Percentiles rank a stretch among this genome's conserved stretches.
Evolutionary conservation across 2,329 filamentous ascomycete genomes (phyloP).

Genomic region (Alternaria panax): DNA sequence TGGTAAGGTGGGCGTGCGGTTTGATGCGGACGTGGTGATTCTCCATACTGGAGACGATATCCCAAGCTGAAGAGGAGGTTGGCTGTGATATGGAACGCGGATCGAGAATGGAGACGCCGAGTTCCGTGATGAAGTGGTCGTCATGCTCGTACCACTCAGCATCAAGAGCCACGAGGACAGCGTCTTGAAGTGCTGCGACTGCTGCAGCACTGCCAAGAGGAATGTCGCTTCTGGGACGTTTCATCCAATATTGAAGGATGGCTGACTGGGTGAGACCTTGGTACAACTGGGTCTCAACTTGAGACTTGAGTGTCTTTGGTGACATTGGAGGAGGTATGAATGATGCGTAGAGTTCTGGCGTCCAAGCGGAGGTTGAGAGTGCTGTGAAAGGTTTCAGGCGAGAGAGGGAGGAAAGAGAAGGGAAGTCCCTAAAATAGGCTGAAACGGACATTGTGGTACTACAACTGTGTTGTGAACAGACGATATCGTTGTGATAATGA

Average conservation of each 20-base stretch:
- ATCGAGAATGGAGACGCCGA: constrained; percentile 22
- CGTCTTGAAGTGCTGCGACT: constrained; percentile 5
- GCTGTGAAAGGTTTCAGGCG: neutral
- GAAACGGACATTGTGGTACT: neutral
- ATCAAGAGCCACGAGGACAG: constrained; percentile 24
- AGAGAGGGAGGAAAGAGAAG: neutral
- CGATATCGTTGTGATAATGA: neutral
- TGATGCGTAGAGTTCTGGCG: neutral
- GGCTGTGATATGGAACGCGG: neutral
- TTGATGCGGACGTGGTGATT: constrained; percentile 25
- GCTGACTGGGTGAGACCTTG: constrained; percentile 3
- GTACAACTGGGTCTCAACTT: neutral
- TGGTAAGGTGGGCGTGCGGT: constrained; percentile 23
- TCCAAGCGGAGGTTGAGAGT: neutral
- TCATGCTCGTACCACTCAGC: constrained; percentile 29
- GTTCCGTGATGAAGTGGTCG: constrained; percentile 20
- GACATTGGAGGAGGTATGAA: neutral
- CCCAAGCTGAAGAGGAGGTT: constrained; percentile 1
- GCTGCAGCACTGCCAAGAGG: neutral
- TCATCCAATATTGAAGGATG: constrained; percentile 8
- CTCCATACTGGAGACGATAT: neutral
- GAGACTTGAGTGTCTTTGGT: neutral
- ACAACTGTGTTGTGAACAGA: neutral
- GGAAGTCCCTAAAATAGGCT: neutral
- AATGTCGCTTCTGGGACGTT: neutral